Base-by-base conservation (phyloP, 495 filamentous ascomycete genomes). In the Hypoxylon crocopeplum region DNA sequence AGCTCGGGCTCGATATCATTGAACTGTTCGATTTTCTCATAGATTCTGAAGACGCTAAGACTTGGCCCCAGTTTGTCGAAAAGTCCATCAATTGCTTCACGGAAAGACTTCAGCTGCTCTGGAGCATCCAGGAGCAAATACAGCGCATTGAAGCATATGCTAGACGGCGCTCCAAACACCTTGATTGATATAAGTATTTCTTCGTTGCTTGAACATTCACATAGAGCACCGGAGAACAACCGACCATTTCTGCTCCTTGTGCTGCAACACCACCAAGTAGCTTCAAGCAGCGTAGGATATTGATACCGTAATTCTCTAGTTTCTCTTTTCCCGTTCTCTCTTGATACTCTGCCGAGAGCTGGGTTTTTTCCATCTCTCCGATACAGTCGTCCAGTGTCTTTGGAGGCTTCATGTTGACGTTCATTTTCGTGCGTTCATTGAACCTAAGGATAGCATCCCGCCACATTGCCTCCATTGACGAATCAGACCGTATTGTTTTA, bases 71-170 rank as follows among this genome's bases (percentile, higher is more conserved):
- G 49, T 5, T 51, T 53, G 10, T 37, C 61, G 29, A 70, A 66
- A 21, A 70, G 59, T 2, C 44, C 64, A n/a, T 62, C 45, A 16
- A 70, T 49, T 25, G 59, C 64, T 7, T 46, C 61, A 19, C 63
- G 64, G 41, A 70, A 56, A 29, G 60, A 50, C 16, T 62, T 56
- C 1, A 70, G 32, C 21, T 64, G 50, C 15, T 68, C 49, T 8
- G 67, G 67, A 16, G 68, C 56, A 17, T 68, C 65, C 7, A 70
- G 56, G 16, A 70, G 52, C 4, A 68, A 48, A 7, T 47, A 68
- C 0, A 70, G 12, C 4, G 67, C 67, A 13, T 68, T 70, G 33
- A 70, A 70, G 41, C 67, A 70, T 8, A 70, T 16, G 1, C 41
- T 41, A 8, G 64, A 56, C 1, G 67, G 60, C 5, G 55, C 50